Base-by-base conservation (phyloP, 192 early-diverging fungal genomes). In the Podila minutissima region DNA sequence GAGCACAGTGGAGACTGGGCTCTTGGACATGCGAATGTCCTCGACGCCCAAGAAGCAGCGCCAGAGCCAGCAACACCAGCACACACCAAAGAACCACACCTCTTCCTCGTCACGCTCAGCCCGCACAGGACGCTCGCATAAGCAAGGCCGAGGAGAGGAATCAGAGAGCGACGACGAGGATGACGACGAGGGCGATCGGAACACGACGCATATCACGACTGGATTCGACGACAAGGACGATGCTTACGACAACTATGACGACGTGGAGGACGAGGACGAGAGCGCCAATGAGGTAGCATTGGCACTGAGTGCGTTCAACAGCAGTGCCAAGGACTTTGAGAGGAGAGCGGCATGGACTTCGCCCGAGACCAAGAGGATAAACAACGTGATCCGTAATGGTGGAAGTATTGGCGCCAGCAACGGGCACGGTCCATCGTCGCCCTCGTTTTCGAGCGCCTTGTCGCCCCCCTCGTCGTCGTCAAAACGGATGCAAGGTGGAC, bases 21-120 rank as follows among this genome's bases (percentile, higher is more conserved):
- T 55, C 8, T 24, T 55, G 53, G 53, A 55, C 53, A 55, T n/a
- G 53, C 53, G 53, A 55, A 55, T 55, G 53, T 55, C 53, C 24
- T n/a, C 22, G 24, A n/a, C 53, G 20, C 53, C 53, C 53, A 55
- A 55, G 22, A 55, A 55, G 24, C 53, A n/a, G 11, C 53, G 53
- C n/a, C 53, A 55, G 53, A 26, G 20, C 22, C 53, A 55, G 24
- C 53, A 55, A 12, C 20, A 55, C 22, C 20, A 55, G 17, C n/a
- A 26, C 53, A 55, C 24, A 1, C 24, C 53, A n/a, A 55, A 26
- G 20, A 55, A 10, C 53, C 20, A n/a, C 22, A 24, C 3, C 24
- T 55, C 53, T 55, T 55, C 53, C n/a, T 55, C 53, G 19, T 55
- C 53, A 55, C 24, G n/a, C 53, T 24, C 53, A 9, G 24, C 24